These are phyloP conservation scores for Polyporus tsugae DNA, from an alignment of 1,284 basidiomycete genomes.

Conservation along the genomic window DNA sequence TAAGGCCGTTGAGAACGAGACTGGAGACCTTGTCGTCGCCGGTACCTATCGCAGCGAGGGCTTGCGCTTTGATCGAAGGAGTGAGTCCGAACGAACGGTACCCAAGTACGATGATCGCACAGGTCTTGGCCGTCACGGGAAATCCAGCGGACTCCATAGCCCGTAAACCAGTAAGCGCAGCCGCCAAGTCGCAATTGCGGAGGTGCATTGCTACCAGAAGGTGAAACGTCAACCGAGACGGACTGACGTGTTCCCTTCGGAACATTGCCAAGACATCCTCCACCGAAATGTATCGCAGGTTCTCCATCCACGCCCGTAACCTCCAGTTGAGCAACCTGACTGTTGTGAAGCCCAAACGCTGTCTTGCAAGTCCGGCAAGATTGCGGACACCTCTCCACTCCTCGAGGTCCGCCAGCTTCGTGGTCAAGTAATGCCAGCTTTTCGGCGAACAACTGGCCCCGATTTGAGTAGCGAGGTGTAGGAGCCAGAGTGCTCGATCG, in stretches of 20 bases:
- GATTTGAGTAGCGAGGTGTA: slow-evolving; percentile 56
- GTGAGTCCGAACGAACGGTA: slow-evolving; percentile 71
- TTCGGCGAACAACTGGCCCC: slow-evolving; percentile 58
- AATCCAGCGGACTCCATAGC: slow-evolving; percentile 65
- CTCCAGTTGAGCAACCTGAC: slow-evolving; percentile 74
- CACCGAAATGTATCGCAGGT: slow-evolving; percentile 55
- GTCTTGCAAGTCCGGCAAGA: slow-evolving; percentile 54
- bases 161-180: slow-evolving; percentile 58
- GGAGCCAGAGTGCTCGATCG: slow-evolving; percentile 50
- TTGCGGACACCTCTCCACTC: slow-evolving; percentile 60
- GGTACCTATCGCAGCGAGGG: slow-evolving; percentile 54
- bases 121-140: slow-evolving; percentile 61
- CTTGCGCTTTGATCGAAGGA: slow-evolving; percentile 56
- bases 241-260: slow-evolving; percentile 50
- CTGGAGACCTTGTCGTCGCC: slow-evolving; percentile 53
- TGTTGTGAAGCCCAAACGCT: slow-evolving; percentile 56
- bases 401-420: slow-evolving; percentile 24
- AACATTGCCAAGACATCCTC: slow-evolving; percentile 59
- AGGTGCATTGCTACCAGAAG: slow-evolving; percentile 70
- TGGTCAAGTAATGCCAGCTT: slow-evolving; percentile 49
- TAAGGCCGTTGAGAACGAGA: slow-evolving; percentile 66
- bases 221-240: slow-evolving; percentile 70
- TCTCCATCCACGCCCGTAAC: slow-evolving; percentile 63
- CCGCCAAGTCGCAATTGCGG: slow-evolving; percentile 68
- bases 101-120: slow-evolving; percentile 62